phyloP scores from a whole-genome alignment of 495 filamentous ascomycete genomes.

The Amphirosellinia nigrospora region DNA sequence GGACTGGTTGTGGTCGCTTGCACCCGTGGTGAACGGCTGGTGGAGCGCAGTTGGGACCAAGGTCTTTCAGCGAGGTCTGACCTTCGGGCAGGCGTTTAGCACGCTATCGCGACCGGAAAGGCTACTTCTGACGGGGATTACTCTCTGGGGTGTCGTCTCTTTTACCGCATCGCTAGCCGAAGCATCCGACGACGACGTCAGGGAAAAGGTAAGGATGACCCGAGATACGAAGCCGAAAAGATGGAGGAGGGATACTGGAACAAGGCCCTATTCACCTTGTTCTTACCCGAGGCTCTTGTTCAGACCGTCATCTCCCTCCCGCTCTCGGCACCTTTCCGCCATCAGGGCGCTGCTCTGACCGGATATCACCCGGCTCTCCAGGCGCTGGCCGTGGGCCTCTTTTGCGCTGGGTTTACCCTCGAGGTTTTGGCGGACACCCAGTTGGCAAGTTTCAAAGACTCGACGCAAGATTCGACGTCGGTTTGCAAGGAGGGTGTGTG shows the following conservation, averaged over 20 bases:
- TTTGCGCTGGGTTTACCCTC: constrained; percentile 58
- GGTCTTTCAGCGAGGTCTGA: constrained; percentile 46
- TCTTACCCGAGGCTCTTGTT: constrained; percentile 58
- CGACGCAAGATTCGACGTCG: constrained; percentile 35
- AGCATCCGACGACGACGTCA: constrained; percentile 35
- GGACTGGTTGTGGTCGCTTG: constrained; percentile 63
- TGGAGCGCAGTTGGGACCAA: constrained; percentile 60
- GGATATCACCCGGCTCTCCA: constrained; percentile 39
- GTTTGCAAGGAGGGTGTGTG: constrained; percentile 61
- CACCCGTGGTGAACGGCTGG: constrained; percentile 63
- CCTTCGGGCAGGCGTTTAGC: constrained; percentile 49
- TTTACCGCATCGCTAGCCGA: constrained; percentile 56
- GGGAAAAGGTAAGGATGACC: constrained; percentile 57
- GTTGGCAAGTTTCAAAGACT: constrained; percentile 48
- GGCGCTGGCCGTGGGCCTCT: constrained; percentile 59
- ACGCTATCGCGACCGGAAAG: constrained; percentile 57
- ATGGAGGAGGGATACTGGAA: constrained; percentile 61
- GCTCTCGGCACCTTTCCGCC: constrained; percentile 59
- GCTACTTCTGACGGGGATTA: constrained; percentile 58
- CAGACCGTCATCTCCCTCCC: constrained; percentile 62
- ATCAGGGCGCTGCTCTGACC: constrained; percentile 33
- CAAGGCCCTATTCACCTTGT: constrained; percentile 53
- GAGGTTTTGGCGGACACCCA: constrained; percentile 63
- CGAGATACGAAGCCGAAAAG: constrained; percentile 58
- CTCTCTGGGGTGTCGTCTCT: constrained; percentile 61